phyloP scores from a whole-genome alignment of 805 yeast species.

The Alloascoidea hylecoeti region DNA sequence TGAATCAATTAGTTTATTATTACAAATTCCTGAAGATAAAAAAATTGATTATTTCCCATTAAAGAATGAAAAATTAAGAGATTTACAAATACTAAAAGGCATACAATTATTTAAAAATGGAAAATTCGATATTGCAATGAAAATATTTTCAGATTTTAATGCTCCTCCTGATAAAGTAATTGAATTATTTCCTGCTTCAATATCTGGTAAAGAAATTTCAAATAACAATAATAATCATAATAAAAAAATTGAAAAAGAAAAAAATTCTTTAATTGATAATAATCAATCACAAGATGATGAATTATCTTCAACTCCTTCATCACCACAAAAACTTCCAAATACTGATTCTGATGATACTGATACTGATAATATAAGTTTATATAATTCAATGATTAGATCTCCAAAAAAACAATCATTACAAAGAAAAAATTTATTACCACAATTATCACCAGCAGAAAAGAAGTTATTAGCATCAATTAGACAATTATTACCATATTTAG shows the following conservation, averaged over 20 bases:
- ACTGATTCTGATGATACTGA: not conserved
- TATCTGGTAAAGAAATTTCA: slow-evolving; percentile 12
- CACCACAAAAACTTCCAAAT: slow-evolving; percentile 1
- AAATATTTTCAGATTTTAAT: slow-evolving; percentile 33
- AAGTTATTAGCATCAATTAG: not conserved
- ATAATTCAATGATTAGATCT: slow-evolving; percentile 1
- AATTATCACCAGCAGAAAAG: not conserved
- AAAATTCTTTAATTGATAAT: not conserved
- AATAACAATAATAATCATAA: not conserved
- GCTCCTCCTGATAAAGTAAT: slow-evolving; percentile 47
- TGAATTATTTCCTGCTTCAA: slow-evolving; percentile 25
- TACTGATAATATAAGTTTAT: not conserved
- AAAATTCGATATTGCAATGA: slow-evolving; percentile 23
- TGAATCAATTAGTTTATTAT: slow-evolving; percentile 29
- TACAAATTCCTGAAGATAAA: slow-evolving; percentile 14
- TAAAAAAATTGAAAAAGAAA: not conserved
- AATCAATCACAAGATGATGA: slow-evolving; percentile 2
- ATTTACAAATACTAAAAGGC: slow-evolving; percentile 28
- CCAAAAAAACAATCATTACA: not conserved
- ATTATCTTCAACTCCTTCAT: not conserved
- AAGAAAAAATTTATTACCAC: not conserved
- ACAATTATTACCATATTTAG: slow-evolving; percentile 25
- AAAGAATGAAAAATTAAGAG: slow-evolving; percentile 23
- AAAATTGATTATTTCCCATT: slow-evolving; percentile 13
- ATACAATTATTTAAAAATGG: slow-evolving; percentile 16